Evolutionary conservation across 495 filamentous ascomycete genomes (phyloP).

Genomic region (Diplogelasinospora grovesii): DNA sequence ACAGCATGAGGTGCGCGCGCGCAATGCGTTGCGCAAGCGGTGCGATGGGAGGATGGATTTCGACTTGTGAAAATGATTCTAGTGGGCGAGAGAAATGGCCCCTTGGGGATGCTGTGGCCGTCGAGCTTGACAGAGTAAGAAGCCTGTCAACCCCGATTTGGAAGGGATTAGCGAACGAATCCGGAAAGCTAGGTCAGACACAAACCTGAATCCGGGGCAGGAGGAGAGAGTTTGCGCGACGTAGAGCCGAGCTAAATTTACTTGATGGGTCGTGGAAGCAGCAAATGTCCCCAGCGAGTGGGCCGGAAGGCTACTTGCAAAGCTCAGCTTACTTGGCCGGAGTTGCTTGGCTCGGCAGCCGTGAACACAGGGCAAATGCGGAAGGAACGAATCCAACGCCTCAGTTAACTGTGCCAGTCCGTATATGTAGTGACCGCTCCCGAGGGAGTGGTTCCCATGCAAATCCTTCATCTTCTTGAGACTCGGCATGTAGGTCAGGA

Average conservation of each 20-base stretch:
- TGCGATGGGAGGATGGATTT: constrained; percentile 13
- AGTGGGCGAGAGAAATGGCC: constrained; percentile 12
- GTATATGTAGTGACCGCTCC: constrained; percentile 23
- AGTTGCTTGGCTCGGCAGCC: too few species aligned
- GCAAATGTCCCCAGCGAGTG: not conserved
- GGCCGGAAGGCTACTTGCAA: too few species aligned
- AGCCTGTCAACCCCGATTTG: constrained; percentile 17
- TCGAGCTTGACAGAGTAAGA: constrained; percentile 15
- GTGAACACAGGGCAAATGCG: not conserved
- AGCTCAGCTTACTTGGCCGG: too few species aligned
- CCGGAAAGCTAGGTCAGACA: constrained; percentile 17
- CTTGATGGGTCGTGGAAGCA: constrained; percentile 6
- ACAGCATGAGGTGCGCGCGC: constrained; percentile 14
- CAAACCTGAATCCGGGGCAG: constrained; percentile 15
- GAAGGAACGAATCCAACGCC: too few species aligned
- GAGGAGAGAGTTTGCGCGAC: constrained; percentile 20
- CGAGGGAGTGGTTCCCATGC: constrained; percentile 22
- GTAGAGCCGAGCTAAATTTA: constrained; percentile 10
- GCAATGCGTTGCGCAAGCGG: too few species aligned
- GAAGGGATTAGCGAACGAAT: constrained; percentile 28
- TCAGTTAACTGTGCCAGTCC: constrained; percentile 9
- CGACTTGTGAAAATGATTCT: constrained; percentile 7
- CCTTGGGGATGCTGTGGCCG: constrained; percentile 16
- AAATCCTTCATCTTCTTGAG: constrained; percentile 10
- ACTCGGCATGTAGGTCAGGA: constrained; percentile 4